Conservation (phyloP, 352 stramenopile genomes). For the Phytophthora sojae region DNA sequence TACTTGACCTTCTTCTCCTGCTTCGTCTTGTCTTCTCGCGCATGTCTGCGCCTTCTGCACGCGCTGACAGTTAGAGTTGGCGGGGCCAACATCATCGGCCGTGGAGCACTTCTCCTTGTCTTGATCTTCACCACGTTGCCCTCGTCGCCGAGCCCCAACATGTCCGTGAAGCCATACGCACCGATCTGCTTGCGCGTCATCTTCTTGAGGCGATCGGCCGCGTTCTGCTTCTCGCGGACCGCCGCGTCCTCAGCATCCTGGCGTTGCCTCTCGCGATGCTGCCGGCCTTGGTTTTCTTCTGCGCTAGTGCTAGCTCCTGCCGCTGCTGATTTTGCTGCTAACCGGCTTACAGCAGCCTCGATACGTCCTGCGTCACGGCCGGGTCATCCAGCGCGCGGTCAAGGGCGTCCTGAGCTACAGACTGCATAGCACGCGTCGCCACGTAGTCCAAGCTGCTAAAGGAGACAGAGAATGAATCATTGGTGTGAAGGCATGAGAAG, state of each 20-base stretch:
- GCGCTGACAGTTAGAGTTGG: conserved; percentile 64
- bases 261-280: conserved; percentile 65
- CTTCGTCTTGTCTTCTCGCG: conserved; percentile 75
- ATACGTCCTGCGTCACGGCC: no score
- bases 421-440: no score
- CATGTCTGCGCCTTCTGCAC: conserved; percentile 66
- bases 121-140: conserved; percentile 83
- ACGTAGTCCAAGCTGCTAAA: no score
- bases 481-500: no score
- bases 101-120: conserved; percentile 59
- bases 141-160: conserved; percentile 86
- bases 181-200: conserved; percentile 81
- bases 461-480: no score
- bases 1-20: conserved; percentile 74
- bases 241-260: conserved; percentile 64
- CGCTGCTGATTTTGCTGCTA: conserved; percentile 42
- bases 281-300: conserved; percentile 57
- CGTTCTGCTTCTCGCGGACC: conserved; percentile 70
- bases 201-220: conserved; percentile 59
- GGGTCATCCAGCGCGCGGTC: no score
- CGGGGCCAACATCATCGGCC: conserved; percentile 33
- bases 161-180: conserved; percentile 78
- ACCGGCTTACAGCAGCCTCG: no score
- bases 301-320: conserved; percentile 46
- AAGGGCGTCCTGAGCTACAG: no score